Conservation (phyloP, 2,329 filamentous ascomycete genomes). For the Juglanconis sp. region DNA sequence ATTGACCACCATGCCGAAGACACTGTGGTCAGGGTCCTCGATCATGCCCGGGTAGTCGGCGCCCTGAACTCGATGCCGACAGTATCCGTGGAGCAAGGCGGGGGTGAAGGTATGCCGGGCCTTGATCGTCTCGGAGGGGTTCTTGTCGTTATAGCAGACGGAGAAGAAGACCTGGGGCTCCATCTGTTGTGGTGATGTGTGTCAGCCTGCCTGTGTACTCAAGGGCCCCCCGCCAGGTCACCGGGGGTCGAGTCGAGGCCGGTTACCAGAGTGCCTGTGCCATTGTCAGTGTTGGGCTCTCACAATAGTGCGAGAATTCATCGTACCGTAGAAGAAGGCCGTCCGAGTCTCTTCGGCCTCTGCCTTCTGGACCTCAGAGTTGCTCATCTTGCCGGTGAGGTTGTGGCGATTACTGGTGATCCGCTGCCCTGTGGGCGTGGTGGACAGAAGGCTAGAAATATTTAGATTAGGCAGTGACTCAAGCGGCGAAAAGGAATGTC, state of each 20-base stretch:
- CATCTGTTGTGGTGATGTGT: constrained; percentile 50
- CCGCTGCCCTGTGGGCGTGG: not conserved
- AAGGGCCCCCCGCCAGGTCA: not conserved
- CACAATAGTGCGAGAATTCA: not conserved
- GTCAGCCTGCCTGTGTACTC: not conserved
- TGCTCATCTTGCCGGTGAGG: not conserved
- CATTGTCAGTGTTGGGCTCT: constrained; percentile 21
- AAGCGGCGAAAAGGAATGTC: too few relatives aligned
- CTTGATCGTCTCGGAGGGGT: constrained; percentile 45
- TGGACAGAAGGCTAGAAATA: not conserved
- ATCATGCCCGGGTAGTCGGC: constrained; percentile 83
- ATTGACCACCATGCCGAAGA: constrained; percentile 73
- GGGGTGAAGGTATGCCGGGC: constrained; percentile 64
- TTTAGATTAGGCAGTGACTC: not conserved
- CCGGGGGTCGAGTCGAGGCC: not conserved
- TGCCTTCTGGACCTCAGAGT: not conserved
- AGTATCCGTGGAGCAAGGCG: constrained; percentile 71
- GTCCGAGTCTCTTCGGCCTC: constrained; percentile 25
- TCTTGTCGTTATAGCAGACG: constrained; percentile 66
- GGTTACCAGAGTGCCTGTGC: constrained; percentile 36
- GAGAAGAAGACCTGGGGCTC: constrained; percentile 81
- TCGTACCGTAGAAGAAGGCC: constrained; percentile 57
- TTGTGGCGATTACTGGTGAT: not conserved
- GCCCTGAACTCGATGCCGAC: constrained; percentile 63
- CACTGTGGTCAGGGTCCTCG: constrained; percentile 50